Evolutionary conservation across 305 asterid genomes (phyloP).

Genomic region (Solanum hybrid): DNA sequence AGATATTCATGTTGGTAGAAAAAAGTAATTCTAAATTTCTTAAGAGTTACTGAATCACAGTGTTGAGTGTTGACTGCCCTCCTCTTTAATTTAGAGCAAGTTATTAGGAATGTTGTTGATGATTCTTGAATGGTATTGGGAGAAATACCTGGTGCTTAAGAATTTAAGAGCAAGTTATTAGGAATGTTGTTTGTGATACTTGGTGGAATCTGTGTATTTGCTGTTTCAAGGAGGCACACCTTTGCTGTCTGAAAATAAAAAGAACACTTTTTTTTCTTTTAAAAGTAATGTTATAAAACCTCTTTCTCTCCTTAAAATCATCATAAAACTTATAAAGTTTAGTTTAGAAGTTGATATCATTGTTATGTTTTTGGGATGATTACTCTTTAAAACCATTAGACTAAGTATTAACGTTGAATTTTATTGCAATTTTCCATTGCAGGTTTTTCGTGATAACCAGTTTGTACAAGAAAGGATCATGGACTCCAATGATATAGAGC

Average conservation of each 20-base stretch:
- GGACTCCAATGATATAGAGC: conserved; percentile 97
- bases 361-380: background rate
- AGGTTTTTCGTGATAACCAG: conserved; percentile 97
- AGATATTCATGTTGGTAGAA: background rate
- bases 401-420: background rate
- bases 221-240: background rate
- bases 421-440: conserved; percentile 22
- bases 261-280: background rate
- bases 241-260: background rate
- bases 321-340: background rate
- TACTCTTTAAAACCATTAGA: background rate
- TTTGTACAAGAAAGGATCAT: conserved; percentile 88
- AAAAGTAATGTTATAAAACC: background rate
- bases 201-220: background rate
- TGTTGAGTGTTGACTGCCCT: background rate
- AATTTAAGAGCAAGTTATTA: background rate
- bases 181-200: background rate
- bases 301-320: background rate
- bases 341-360: background rate
- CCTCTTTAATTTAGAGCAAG: background rate
- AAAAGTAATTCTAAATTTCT: background rate
- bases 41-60: background rate
- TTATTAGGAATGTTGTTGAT: background rate
- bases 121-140: background rate
- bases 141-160: background rate